Evolutionary conservation across 164 flowering plant genomes (phyloP).

Genomic region (Tetracentron sinense): DNA sequence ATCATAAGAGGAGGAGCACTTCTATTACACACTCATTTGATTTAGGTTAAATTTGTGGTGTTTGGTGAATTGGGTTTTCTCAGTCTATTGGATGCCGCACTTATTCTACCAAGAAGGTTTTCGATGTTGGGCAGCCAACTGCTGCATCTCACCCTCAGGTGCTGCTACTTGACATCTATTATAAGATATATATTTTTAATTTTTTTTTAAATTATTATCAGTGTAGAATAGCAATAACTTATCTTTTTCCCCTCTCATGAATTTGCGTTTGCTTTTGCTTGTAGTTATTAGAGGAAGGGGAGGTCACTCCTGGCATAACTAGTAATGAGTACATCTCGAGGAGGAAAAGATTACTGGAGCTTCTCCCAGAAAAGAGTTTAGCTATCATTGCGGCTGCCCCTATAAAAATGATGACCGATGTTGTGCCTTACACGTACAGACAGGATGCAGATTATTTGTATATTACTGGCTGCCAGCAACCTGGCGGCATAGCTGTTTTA

Average conservation of each 20-base stretch:
- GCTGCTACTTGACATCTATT: conserved; percentile 7
- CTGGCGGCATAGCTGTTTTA: conserved; percentile 89
- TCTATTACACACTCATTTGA: not conserved
- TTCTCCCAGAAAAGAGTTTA: conserved; percentile 75
- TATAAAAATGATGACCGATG: conserved; percentile 97
- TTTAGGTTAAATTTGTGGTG: conserved; percentile 1
- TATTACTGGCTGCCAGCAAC: conserved; percentile 94
- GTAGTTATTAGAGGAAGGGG: conserved; percentile 74
- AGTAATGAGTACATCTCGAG: conserved; percentile 65
- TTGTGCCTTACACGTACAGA: conserved; percentile 83
- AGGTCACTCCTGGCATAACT: conserved; percentile 79
- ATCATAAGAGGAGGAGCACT: not conserved
- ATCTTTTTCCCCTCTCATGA: not conserved
- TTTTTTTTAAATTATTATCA: too few relatives aligned
- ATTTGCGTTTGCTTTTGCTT: not conserved
- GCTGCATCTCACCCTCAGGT: conserved; percentile 85
- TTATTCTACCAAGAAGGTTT: conserved; percentile 40
- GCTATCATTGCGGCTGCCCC: conserved; percentile 93
- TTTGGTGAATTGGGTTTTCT: conserved; percentile 8
- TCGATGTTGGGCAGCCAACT: conserved; percentile 82
- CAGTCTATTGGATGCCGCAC: conserved; percentile 28
- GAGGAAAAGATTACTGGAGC: conserved; percentile 65
- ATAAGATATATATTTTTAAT: not conserved
- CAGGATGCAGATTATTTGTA: conserved; percentile 89
- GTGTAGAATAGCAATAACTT: too few relatives aligned